Conservation (phyloP, 768 basidiomycete genomes). For the Polyporus arcularius region DNA sequence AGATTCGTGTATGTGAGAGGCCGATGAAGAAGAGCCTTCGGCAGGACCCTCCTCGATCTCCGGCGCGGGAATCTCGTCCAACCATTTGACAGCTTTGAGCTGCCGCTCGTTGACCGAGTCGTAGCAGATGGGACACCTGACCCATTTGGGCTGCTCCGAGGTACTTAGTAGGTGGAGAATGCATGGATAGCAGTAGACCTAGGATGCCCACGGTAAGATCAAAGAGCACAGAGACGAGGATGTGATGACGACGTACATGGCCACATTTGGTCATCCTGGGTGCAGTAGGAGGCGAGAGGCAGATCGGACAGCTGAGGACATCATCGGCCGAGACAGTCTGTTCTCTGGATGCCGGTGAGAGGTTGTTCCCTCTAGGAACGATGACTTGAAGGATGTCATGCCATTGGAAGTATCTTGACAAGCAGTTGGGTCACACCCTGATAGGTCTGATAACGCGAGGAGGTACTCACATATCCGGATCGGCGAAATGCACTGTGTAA, state of each 20-base stretch:
- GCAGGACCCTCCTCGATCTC: conserved; percentile 36
- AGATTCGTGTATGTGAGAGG: conserved; percentile 38
- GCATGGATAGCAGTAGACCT: conserved; percentile 96
- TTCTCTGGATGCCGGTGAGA: conserved; percentile 54
- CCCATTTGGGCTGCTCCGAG: conserved; percentile 83
- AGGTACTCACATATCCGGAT: conserved; percentile 87
- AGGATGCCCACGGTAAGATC: conserved; percentile 4
- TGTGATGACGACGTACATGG: conserved; percentile 67
- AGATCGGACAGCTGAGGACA: conserved; percentile 87
- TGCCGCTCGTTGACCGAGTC: conserved; percentile 90
- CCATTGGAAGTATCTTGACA: conserved; percentile 88
- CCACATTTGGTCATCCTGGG: conserved; percentile 97
- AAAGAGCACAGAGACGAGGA: conserved; percentile 10
- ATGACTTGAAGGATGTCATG: conserved; percentile 94
- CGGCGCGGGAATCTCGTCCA: conserved; percentile 49
- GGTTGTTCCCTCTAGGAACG: conserved; percentile 64
- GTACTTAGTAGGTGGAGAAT: conserved; percentile 87
- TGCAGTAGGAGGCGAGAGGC: conserved; percentile 86
- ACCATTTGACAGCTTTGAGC: conserved; percentile 93
- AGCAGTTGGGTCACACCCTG: conserved; percentile 9
- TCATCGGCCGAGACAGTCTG: conserved; percentile 52
- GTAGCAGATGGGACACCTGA: conserved; percentile 93
- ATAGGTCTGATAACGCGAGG: conserved; percentile 13
- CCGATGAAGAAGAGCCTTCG: conserved; percentile 50
- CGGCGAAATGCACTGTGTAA: conserved; percentile 94